These are phyloP conservation scores for Penicillium sp. DNA, from an alignment of 2,329 filamentous ascomycete species.

Conservation along the genomic window DNA sequence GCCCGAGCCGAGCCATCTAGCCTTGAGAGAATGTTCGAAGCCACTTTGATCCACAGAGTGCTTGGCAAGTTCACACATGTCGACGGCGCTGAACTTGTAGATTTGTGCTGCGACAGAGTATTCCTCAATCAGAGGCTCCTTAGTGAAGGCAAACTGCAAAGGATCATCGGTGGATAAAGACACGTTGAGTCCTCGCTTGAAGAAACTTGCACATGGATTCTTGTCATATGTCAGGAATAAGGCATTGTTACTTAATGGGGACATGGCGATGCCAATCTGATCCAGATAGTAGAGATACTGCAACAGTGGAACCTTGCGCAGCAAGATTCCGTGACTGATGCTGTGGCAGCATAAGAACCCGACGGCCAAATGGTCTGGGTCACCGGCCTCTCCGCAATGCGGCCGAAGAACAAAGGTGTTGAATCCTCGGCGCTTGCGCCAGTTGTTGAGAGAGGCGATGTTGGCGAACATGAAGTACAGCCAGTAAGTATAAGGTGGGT, in stretches of 20 bases:
- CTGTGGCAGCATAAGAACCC: constrained; percentile 92
- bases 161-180: constrained; percentile 96
- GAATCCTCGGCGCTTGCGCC: constrained; percentile 87
- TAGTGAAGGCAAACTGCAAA: constrained; percentile 96
- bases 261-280: constrained; percentile 98
- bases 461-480: constrained; percentile 97
- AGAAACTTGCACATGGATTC: constrained; percentile 95
- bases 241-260: constrained; percentile 96
- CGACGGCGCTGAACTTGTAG: constrained; percentile 93
- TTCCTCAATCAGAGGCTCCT: constrained; percentile 96
- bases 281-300: constrained; percentile 98
- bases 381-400: constrained; percentile 94
- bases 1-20: constrained; percentile 82
- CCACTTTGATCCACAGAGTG: constrained; percentile 94
- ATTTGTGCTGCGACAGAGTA: constrained; percentile 98
- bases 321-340: constrained; percentile 89
- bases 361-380: constrained; percentile 92
- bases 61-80: constrained; percentile 98
- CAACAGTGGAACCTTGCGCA: constrained; percentile 89
- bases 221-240: constrained; percentile 95
- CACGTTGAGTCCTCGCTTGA: constrained; percentile 90
- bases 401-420: constrained; percentile 92
- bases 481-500: constrained; percentile 99
- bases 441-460: constrained; percentile 86
- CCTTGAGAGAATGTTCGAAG: constrained; percentile 85